phyloP scores from a whole-genome alignment of 306 rosid species.

The Fragaria vesca region DNA sequence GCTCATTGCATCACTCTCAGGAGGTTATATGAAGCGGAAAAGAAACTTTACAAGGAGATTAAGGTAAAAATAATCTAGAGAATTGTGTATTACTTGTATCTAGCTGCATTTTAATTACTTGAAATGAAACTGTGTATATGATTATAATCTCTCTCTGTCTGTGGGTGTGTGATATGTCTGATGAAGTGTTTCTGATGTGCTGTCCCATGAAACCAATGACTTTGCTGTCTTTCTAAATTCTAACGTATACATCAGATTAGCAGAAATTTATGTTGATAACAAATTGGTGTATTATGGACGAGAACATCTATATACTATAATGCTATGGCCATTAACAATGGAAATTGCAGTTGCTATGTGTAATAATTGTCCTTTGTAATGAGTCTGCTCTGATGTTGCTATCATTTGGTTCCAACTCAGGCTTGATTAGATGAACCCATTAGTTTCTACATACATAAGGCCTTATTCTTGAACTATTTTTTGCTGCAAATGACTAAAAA shows the following conservation, averaged over 20 bases:
- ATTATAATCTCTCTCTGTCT: background rate
- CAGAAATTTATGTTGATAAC: background rate
- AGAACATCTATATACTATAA: background rate
- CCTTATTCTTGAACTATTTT: background rate
- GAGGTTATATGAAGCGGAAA: conserved; percentile 65
- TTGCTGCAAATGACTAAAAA: background rate
- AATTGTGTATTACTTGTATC: background rate
- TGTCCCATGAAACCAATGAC: background rate
- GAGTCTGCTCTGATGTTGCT: background rate
- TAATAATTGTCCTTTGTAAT: background rate
- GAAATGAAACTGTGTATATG: background rate
- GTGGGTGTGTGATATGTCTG: background rate
- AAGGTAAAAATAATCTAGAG: conserved; percentile 54
- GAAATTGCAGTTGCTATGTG: background rate
- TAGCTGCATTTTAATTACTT: conserved; percentile 9
- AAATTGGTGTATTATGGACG: background rate
- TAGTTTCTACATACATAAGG: background rate
- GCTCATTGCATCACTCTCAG: conserved; percentile 84
- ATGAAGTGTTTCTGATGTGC: background rate
- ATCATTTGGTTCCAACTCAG: background rate
- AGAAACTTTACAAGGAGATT: conserved; percentile 65
- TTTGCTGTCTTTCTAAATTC: background rate
- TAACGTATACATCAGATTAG: background rate
- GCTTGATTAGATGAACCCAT: background rate
- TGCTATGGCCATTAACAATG: background rate